Base-by-base conservation (phyloP, 83 land plant species). In the Thuja plicata region DNA sequence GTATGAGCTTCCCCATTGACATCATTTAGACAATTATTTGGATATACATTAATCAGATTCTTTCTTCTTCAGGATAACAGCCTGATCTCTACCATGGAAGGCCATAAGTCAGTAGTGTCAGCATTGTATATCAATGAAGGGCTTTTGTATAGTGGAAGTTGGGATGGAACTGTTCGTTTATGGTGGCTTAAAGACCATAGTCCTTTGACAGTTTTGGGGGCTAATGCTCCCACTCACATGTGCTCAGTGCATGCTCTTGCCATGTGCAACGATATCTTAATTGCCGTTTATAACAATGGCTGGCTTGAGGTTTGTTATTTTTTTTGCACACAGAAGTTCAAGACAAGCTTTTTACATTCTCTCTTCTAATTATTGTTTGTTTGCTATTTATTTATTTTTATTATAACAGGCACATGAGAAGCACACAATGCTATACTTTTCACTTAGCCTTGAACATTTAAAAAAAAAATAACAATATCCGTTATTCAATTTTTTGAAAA, bases 101-200 rank as follows among this genome's bases (percentile, higher is more conserved):
- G 99, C 66, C 99, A 98, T 85, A 95, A 92, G 87, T 97, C 96
- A 73, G 92, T 93, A 15, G 98, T 98, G 41, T 98, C 99, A 54
- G 70, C 93, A 3, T 89, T 98, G 45, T 88, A 89, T 41, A 91
- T 96, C 41, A 87, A 92, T 73, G 89, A 92, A 88, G 95, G 93
- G 32, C 87, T 98, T 79, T 92, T 98, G 27, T 98, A 95, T 60
- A 96, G 98, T 91, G 99, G 99, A 55, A 96, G 99, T 89, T 97
- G 99, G 99, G 99, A 98, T 93, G 99, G 99, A 74, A 93, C 95
- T 27, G 88, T 98, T 66, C 92, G 97, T 16, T 79, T 97, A 30
- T 98, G 99, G 99, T 95, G 91, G 94, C 93, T 98, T 48, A 88
- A 88, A 89, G 98, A 97, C 90, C 97, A 95, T 87, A 94, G 91